phyloP scores from a whole-genome alignment of 176 grass and related monocot species.

The Chloris gayana region DNA sequence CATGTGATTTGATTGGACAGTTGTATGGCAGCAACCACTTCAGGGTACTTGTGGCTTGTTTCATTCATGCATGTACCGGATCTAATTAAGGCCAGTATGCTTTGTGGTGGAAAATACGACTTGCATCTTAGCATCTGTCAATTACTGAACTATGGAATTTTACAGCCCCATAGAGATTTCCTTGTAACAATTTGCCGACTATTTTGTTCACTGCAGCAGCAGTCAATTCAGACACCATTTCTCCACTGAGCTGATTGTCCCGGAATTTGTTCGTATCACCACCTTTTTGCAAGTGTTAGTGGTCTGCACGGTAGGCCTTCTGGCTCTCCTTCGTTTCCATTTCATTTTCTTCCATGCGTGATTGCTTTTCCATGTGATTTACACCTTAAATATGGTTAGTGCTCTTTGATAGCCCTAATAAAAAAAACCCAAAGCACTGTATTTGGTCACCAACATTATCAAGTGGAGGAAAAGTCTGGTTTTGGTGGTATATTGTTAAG shows the following conservation, averaged over 20 bases:
- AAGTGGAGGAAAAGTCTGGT: constrained; percentile 56
- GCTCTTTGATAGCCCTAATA: constrained; percentile 54
- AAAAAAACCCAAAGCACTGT: constrained; percentile 38
- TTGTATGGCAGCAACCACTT: constrained; percentile 37
- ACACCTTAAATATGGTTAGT: constrained; percentile 55
- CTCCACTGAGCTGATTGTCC: constrained; percentile 41
- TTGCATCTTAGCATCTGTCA: constrained; percentile 29
- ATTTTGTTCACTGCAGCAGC: constrained; percentile 47
- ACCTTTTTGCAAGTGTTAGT: constrained; percentile 39
- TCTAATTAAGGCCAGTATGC: constrained; percentile 40
- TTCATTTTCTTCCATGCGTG: constrained; percentile 37
- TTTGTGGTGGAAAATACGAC: constrained; percentile 11
- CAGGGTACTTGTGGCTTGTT: constrained; percentile 44
- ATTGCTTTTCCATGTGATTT: constrained; percentile 39
- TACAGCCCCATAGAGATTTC: constrained; percentile 30
- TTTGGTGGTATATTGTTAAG: constrained; percentile 61
- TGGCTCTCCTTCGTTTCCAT: constrained; percentile 32
- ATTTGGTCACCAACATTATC: constrained; percentile 60
- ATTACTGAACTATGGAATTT: constrained; percentile 46
- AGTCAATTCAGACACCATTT: constrained; percentile 52
- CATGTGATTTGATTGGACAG: constrained; percentile 29
- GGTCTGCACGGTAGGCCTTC: constrained; percentile 47
- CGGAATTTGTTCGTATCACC: constrained; percentile 41
- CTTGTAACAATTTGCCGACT: constrained; percentile 49
- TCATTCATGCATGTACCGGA: constrained; percentile 34